A percentile compares a stretch with the other conserved stretches of the same genome.
Conservation (phyloP, 345 rosid genomes). For the Camelina hispida region DNA sequence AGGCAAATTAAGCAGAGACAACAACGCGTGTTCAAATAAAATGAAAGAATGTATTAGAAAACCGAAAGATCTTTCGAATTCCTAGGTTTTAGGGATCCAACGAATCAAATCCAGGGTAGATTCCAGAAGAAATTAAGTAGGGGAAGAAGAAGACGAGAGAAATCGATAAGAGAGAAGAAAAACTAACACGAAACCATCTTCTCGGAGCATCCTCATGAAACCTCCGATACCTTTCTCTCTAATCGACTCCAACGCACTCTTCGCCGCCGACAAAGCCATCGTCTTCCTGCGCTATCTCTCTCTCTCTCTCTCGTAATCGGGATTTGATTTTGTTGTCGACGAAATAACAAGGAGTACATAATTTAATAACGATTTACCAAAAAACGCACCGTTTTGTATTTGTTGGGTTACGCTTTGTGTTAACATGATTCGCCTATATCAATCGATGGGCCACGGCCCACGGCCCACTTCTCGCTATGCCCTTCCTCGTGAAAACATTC, state of each 20-base stretch:
- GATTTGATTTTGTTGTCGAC: conserved; percentile 30
- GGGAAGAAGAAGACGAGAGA: not conserved
- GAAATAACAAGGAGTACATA: conserved; percentile 6
- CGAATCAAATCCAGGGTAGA: conserved; percentile 28
- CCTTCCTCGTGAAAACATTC: too few species aligned
- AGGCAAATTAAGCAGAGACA: conserved; percentile 10
- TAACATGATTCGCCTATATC: not conserved
- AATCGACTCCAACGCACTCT: conserved; percentile 65
- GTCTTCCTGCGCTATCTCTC: conserved; percentile 29
- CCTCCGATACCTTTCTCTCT: conserved; percentile 73
- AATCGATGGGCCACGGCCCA: too few species aligned
- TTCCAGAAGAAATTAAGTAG: conserved; percentile 13
- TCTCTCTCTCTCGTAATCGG: conserved; percentile 14
- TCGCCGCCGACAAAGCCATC: conserved; percentile 83
- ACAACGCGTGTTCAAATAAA: not conserved
- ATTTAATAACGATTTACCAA: not conserved
- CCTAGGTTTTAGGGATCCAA: conserved; percentile 24
- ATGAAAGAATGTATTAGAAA: not conserved
- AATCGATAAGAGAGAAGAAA: not conserved
- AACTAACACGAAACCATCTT: conserved; percentile 76
- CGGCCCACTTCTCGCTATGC: too few species aligned
- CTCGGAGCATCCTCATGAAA: conserved; percentile 68
- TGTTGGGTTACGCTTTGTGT: not conserved
- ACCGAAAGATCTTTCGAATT: not conserved
- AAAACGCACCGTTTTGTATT: conserved; percentile 31